These are phyloP conservation scores for Gossypium gossypioides DNA, from an alignment of 441 rosid genomes.

Conservation along the genomic window DNA sequence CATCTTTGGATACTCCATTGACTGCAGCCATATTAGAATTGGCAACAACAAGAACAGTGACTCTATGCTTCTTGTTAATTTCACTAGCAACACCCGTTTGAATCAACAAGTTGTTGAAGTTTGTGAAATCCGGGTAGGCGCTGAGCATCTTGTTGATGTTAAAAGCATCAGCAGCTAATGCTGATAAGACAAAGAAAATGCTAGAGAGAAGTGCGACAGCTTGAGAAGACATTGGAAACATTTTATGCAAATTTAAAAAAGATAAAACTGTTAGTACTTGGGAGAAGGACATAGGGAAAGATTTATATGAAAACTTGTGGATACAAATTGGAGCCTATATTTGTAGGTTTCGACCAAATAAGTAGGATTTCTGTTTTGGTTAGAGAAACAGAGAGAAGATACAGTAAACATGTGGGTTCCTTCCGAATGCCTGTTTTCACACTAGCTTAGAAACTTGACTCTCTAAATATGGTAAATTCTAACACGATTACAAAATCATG, in stretches of 20 bases:
- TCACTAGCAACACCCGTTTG: constrained; percentile 11
- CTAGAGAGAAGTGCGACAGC: not conserved
- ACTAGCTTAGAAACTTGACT: not conserved
- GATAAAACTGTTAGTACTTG: not conserved
- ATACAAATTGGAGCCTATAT: not conserved
- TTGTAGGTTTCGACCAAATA: not conserved
- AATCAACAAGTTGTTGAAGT: constrained; percentile 17
- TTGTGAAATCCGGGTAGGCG: constrained; percentile 16
- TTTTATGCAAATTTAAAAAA: not conserved
- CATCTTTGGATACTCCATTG: not conserved
- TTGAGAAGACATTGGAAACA: constrained; percentile 7
- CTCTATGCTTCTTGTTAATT: constrained; percentile 19
- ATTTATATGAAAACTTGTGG: constrained; percentile 12
- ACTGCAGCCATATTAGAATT: constrained; percentile 11
- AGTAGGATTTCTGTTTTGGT: not conserved
- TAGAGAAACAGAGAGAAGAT: not conserved
- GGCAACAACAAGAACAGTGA: constrained; percentile 25
- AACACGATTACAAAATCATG: too few species aligned
- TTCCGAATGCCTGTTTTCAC: not conserved
- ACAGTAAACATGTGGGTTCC: not conserved
- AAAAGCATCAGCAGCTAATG: constrained; percentile 17
- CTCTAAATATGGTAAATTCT: not conserved
- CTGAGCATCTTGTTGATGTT: constrained; percentile 24
- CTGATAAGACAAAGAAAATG: not conserved
- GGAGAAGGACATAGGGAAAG: not conserved